phyloP scores from a whole-genome alignment of 2,329 filamentous ascomycete species.

The Monilinia laxa region DNA sequence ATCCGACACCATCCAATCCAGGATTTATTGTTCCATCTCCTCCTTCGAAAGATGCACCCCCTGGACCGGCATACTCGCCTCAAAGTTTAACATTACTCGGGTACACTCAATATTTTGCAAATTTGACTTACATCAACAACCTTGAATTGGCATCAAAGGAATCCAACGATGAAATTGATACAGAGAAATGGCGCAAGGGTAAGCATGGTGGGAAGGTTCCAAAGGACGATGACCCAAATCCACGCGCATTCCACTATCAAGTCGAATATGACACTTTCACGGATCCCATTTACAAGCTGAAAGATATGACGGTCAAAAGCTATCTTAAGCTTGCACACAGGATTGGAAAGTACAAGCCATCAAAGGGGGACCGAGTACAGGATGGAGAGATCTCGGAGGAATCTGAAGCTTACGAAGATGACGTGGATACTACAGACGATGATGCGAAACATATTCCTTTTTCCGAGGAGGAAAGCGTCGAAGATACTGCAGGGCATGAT shows the following conservation, averaged over 20 bases:
- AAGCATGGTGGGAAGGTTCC: constrained; percentile 61
- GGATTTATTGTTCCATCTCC: constrained; percentile 65
- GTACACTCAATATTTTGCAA: constrained; percentile 91
- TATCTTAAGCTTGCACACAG: constrained; percentile 76
- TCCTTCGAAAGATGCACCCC: constrained; percentile 69
- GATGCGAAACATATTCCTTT: constrained; percentile 21
- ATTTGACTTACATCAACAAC: constrained; percentile 87
- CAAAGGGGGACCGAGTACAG: constrained; percentile 38
- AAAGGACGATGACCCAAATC: constrained; percentile 53
- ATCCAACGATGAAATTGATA: constrained; percentile 38
- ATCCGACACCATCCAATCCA: constrained; percentile 56
- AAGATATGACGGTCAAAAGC: constrained; percentile 81
- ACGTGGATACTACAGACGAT: constrained; percentile 34
- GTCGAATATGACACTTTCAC: constrained; percentile 83
- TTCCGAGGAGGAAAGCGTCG: constrained; percentile 33
- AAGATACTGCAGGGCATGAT: constrained; percentile 38
- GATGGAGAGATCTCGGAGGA: constrained; percentile 28
- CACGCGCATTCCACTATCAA: constrained; percentile 68
- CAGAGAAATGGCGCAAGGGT: constrained; percentile 59
- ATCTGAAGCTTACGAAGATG: constrained; percentile 25
- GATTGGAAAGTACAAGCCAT: constrained; percentile 60
- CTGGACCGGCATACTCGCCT: constrained; percentile 86
- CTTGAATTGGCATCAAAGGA: constrained; percentile 47
- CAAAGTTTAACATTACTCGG: constrained; percentile 77
- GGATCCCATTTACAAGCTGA: constrained; percentile 71